phyloP scores from a whole-genome alignment of 768 basidiomycete species.

The Tulasnella sp. region DNA sequence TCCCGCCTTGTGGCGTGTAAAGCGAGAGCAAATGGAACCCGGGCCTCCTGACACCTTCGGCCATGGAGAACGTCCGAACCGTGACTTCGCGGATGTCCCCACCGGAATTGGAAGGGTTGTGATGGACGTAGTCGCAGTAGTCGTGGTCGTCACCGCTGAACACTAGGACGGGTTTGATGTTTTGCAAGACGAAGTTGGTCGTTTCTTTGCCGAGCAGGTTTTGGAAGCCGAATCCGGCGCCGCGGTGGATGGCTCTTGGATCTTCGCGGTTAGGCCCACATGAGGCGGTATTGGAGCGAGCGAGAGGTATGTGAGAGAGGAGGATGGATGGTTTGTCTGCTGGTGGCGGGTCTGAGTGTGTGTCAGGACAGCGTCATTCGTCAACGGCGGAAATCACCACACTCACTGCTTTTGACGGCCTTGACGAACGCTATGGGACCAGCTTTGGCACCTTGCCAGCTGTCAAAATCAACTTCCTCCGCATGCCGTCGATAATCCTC shows the following conservation, averaged over 20 bases:
- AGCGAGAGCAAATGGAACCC: constrained; percentile 89
- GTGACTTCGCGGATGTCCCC: constrained; percentile 59
- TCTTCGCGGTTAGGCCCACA: constrained; percentile 77
- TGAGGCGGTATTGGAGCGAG: constrained; percentile 52
- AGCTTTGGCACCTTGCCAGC: constrained; percentile 36
- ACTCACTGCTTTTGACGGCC: constrained; percentile 21
- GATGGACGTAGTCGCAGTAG: constrained; percentile 73
- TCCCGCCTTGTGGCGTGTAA: constrained; percentile 33
- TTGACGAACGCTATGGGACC: constrained; percentile 35
- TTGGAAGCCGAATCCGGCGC: constrained; percentile 68
- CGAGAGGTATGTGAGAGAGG: constrained; percentile 85
- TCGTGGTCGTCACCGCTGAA: constrained; percentile 96
- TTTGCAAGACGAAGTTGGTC: constrained; percentile 57
- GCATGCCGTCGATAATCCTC: constrained; percentile 52
- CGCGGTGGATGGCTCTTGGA: constrained; percentile 57
- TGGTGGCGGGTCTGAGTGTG: constrained; percentile 26
- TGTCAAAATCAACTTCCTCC: constrained; percentile 34
- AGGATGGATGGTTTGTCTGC: constrained; percentile 51
- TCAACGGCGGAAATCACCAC: neutral
- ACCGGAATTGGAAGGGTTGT: constrained; percentile 26
- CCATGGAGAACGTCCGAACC: constrained; percentile 84
- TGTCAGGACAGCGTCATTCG: neutral
- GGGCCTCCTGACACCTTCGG: constrained; percentile 73
- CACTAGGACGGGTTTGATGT: constrained; percentile 55
- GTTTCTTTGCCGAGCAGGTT: constrained; percentile 67